Conservation (phyloP, 2,329 filamentous ascomycete species). For the Apiospora hydei region DNA sequence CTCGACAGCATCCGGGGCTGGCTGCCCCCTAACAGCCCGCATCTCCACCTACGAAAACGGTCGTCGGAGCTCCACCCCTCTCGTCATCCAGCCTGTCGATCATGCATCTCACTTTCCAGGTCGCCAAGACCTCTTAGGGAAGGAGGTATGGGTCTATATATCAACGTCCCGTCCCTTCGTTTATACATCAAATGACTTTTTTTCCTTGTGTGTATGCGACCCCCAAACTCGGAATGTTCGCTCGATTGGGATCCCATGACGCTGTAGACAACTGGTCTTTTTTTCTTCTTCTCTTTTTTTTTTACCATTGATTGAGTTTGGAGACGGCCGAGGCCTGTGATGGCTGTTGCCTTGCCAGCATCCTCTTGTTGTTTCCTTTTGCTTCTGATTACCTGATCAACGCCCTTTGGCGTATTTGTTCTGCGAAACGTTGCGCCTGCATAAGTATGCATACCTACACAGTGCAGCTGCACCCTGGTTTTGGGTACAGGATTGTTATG, state of each 20-base stretch:
- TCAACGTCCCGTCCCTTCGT: not conserved
- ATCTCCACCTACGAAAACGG: constrained; percentile 13
- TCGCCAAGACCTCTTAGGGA: not conserved
- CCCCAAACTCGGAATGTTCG: not conserved
- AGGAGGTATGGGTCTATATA: not conserved
- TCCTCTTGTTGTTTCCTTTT: not conserved
- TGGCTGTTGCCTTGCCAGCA: constrained; percentile 9
- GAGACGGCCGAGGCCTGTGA: not conserved
- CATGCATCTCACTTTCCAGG: constrained; percentile 3
- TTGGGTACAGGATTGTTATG: not conserved
- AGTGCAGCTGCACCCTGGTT: not conserved
- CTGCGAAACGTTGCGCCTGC: constrained; percentile 1
- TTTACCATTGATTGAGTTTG: too few species aligned
- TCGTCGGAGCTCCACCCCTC: constrained; percentile 8
- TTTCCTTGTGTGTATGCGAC: not conserved
- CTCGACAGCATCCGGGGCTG: constrained; percentile 17
- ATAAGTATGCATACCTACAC: not conserved
- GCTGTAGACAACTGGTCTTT: not conserved
- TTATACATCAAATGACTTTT: not conserved
- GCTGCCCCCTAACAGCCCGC: not conserved
- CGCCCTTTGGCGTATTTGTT: constrained; percentile 1
- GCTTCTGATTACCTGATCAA: not conserved
- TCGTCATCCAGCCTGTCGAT: constrained; percentile 20
- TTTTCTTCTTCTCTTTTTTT: too few species aligned
- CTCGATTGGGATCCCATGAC: not conserved